Evolutionary conservation across 768 basidiomycete species (phyloP).

Genomic region (Hypsizygus marmoreus): DNA sequence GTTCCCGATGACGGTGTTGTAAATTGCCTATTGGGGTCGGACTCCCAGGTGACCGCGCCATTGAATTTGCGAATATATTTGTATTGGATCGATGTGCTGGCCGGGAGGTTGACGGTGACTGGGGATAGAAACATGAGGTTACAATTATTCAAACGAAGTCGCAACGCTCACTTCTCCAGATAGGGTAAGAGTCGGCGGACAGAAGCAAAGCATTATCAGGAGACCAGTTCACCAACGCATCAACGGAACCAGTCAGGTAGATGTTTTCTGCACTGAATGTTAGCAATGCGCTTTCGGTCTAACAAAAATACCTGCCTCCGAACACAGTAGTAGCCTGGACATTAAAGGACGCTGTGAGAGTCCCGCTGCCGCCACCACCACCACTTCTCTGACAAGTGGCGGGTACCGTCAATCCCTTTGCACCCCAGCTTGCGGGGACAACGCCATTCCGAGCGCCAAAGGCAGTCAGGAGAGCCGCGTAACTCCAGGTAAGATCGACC

Average conservation of each 20-base stretch:
- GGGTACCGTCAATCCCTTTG: constrained; percentile 53
- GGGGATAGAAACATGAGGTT: constrained; percentile 3
- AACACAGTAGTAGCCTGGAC: constrained; percentile 59
- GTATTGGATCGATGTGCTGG: constrained; percentile 58
- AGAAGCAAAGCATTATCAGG: constrained; percentile 56
- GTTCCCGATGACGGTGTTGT: constrained; percentile 49
- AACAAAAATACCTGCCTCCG: constrained; percentile 52
- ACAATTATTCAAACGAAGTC: constrained; percentile 2
- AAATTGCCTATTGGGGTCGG: constrained; percentile 59
- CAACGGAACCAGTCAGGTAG: constrained; percentile 62
- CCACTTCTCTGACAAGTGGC: constrained; percentile 38
- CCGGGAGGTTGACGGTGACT: constrained; percentile 66
- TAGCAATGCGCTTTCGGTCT: background rate
- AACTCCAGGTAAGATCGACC: constrained; percentile 74
- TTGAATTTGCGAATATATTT: constrained; percentile 68
- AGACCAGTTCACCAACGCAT: constrained; percentile 61
- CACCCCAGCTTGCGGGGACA: constrained; percentile 64
- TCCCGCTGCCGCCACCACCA: constrained; percentile 23
- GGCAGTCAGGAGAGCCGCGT: constrained; percentile 66
- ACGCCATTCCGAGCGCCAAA: constrained; percentile 53
- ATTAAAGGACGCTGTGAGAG: constrained; percentile 62
- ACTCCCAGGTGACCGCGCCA: constrained; percentile 65
- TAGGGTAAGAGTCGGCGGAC: constrained; percentile 59
- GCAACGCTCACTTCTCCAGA: constrained; percentile 59
- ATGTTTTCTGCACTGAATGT: constrained; percentile 58